phyloP scores from a whole-genome alignment of 148 eudicot genomes.

The Salicornia ramosissima region DNA sequence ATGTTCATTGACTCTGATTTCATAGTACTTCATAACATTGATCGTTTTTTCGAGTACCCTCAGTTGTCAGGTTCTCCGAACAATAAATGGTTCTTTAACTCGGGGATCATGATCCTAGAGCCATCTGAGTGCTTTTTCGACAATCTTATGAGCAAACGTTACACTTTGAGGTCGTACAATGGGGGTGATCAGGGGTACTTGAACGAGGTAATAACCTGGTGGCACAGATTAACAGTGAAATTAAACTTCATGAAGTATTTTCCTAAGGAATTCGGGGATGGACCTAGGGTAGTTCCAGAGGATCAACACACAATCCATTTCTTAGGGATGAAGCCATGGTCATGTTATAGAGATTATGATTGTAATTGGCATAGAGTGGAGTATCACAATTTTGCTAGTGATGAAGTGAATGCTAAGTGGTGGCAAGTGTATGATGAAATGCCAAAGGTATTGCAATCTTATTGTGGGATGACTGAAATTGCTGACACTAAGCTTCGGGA shows the following conservation, averaged over 20 bases:
- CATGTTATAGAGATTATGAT: conserved; percentile 56
- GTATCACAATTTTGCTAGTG: conserved; percentile 43
- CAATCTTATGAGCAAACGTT: conserved; percentile 40
- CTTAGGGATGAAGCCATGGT: conserved; percentile 75
- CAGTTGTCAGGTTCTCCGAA: conserved; percentile 53
- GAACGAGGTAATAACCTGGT: conserved; percentile 65
- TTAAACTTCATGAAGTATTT: conserved; percentile 47
- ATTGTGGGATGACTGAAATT: conserved; percentile 44
- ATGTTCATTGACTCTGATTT: conserved; percentile 68
- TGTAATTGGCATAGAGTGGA: conserved; percentile 58
- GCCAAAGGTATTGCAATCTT: conserved; percentile 34
- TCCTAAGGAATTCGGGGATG: conserved; percentile 3
- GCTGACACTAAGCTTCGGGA: conserved; percentile 18
- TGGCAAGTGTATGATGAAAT: conserved; percentile 58
- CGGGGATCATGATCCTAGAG: conserved; percentile 68
- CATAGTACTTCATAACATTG: conserved; percentile 47
- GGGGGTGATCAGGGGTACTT: conserved; percentile 83
- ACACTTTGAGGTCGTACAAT: conserved; percentile 43
- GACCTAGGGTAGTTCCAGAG: conserved; percentile 18
- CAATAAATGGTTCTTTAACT: conserved; percentile 44
- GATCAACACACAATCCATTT: conserved; percentile 51
- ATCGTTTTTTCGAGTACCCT: conserved; percentile 50
- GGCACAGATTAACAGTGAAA: conserved; percentile 52
- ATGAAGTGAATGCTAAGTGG: conserved; percentile 50
- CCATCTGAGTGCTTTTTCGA: conserved; percentile 61